Evolutionary conservation across 768 basidiomycete genomes (phyloP).

Genomic region (Mrakia hoshinonis): DNA sequence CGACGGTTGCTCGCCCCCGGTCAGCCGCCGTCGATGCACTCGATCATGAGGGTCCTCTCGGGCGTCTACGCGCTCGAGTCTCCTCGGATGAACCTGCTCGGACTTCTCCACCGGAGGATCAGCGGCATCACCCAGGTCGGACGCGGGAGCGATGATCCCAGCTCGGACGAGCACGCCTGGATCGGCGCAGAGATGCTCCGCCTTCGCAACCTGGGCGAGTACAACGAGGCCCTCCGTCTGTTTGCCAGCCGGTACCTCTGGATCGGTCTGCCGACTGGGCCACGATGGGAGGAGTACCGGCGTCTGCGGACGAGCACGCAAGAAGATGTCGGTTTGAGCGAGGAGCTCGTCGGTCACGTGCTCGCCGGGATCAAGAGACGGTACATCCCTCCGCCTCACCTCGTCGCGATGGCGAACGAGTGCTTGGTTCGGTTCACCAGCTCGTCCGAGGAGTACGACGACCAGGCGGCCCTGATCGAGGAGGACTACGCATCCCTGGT

Average conservation of each 20-base stretch:
- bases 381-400: background rate
- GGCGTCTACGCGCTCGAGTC: background rate
- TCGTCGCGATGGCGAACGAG: background rate
- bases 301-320: background rate
- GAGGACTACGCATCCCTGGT: background rate
- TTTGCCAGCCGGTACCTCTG: slow-evolving; percentile 7
- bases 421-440: background rate
- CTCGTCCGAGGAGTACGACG: background rate
- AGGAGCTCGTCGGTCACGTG: background rate
- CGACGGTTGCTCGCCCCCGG: background rate
- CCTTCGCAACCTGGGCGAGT: background rate
- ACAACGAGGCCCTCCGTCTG: background rate
- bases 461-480: background rate
- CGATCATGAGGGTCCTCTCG: background rate
- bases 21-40: background rate
- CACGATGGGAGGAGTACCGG: slow-evolving; percentile 9
- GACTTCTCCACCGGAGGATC: slow-evolving; percentile 8
- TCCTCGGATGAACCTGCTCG: background rate
- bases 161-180: slow-evolving; percentile 4
- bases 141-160: background rate
- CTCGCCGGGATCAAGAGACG: slow-evolving; percentile 6
- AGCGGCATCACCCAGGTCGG: background rate
- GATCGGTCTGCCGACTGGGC: slow-evolving; percentile 15
- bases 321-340: background rate
- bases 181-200: slow-evolving; percentile 19